These are phyloP conservation scores for Penicillium fuscoglaucum DNA, from an alignment of 2,329 filamentous ascomycete species.

Conservation along the genomic window DNA sequence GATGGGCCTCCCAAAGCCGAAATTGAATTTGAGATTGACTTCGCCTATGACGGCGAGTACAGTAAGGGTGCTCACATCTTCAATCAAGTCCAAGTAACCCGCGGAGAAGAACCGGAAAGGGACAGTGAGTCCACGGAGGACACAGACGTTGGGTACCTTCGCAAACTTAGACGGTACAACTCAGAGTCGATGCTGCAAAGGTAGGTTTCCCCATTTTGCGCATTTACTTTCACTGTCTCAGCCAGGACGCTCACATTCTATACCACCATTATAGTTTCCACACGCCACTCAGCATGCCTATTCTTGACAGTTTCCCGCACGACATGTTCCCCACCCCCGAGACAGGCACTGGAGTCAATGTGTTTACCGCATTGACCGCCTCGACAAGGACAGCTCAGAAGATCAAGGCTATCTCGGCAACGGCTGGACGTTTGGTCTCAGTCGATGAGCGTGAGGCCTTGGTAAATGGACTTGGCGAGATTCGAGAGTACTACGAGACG, in stretches of 20 bases:
- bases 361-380: slow-evolving; percentile 64
- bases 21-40: slow-evolving; percentile 42
- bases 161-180: slow-evolving; percentile 36
- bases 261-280: slow-evolving; percentile 33
- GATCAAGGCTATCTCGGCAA: slow-evolving; percentile 64
- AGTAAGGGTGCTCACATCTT: slow-evolving; percentile 34
- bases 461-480: slow-evolving; percentile 75
- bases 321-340: slow-evolving; percentile 61
- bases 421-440: slow-evolving; percentile 62
- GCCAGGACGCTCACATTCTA: background rate
- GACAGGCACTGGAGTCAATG: slow-evolving; percentile 47
- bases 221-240: slow-evolving; percentile 11
- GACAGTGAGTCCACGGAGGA: slow-evolving; percentile 14
- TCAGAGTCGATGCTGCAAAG: slow-evolving; percentile 38
- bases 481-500: slow-evolving; percentile 85
- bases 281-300: slow-evolving; percentile 64
- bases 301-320: slow-evolving; percentile 80
- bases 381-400: slow-evolving; percentile 70
- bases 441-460: slow-evolving; percentile 81
- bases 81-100: slow-evolving; percentile 38
- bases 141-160: slow-evolving; percentile 29
- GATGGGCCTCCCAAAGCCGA: slow-evolving; percentile 22
- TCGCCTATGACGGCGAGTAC: slow-evolving; percentile 34
- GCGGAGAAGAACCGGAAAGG: slow-evolving; percentile 25
- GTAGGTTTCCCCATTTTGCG: slow-evolving; percentile 21